Evolutionary conservation across 2,329 filamentous ascomycete genomes (phyloP).

Genomic region (Fusarium heterosporum): DNA sequence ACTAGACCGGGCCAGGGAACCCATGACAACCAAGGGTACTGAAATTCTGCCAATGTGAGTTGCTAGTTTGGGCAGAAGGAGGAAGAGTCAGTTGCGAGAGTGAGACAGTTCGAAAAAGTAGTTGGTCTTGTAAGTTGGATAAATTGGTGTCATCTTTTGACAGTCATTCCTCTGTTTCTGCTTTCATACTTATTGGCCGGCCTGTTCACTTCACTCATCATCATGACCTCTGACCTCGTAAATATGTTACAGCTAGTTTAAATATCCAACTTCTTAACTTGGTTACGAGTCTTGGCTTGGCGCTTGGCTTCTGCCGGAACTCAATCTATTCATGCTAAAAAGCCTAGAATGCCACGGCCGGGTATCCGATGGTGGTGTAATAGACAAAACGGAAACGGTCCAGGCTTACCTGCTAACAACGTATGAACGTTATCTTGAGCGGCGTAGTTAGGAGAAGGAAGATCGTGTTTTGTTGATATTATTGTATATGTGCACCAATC

Average conservation of each 20-base stretch:
- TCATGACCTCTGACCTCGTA: constrained; percentile 2
- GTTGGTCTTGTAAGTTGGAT: not conserved
- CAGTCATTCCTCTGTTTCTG: not conserved
- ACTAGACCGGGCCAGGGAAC: constrained; percentile 10
- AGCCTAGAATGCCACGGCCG: constrained; percentile 21
- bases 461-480: constrained; percentile 19
- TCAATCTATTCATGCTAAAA: constrained; percentile 33
- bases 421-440: not conserved
- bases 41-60: constrained; percentile 24
- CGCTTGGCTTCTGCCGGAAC: constrained; percentile 23
- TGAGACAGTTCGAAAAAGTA: not conserved
- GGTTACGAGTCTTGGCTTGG: constrained; percentile 24
- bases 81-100: constrained; percentile 3
- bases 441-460: constrained; percentile 3
- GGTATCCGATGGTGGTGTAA: constrained; percentile 34
- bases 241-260: not conserved
- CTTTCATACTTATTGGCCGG: not conserved
- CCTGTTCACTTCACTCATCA: not conserved
- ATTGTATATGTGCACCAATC: constrained; percentile 13
- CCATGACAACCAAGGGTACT: constrained; percentile 33
- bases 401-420: constrained; percentile 10
- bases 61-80: constrained; percentile 25
- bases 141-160: not conserved
- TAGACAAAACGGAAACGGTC: constrained; percentile 25
- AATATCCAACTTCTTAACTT: constrained; percentile 1